Conservation (phyloP, 2,329 filamentous ascomycete genomes). For the Neopestalotiopsis clavispora region DNA sequence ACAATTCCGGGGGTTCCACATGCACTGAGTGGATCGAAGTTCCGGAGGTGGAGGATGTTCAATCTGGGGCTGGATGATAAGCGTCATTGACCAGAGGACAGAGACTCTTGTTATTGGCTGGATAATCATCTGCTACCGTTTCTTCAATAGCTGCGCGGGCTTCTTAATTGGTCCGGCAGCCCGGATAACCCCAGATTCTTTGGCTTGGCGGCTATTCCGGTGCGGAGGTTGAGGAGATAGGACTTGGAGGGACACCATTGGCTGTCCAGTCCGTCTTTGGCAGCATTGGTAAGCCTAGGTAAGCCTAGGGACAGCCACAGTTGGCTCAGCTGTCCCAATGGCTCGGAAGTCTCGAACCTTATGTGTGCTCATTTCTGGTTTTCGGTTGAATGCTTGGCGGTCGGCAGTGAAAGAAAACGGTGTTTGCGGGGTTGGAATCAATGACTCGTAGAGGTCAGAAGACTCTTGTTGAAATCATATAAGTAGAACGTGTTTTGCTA, state of each 20-base stretch:
- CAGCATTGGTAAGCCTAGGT: not conserved
- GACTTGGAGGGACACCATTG: not conserved
- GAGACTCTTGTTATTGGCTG: not conserved
- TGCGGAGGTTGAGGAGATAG: slow-evolving; percentile 9
- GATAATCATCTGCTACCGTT: not conserved
- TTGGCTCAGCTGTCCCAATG: not conserved
- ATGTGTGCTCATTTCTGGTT: not conserved
- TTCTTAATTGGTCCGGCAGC: not conserved
- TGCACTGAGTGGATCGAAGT: slow-evolving; percentile 2
- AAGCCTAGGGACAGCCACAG: not conserved
- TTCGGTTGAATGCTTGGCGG: not conserved
- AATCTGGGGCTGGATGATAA: not conserved
- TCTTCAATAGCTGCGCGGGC: too few species aligned
- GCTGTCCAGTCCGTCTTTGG: not conserved
- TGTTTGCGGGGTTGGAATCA: not conserved
- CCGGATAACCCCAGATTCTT: not conserved
- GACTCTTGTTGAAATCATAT: not conserved
- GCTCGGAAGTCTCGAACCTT: not conserved
- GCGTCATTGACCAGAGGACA: too few species aligned
- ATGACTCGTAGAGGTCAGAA: not conserved
- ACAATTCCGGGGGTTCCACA: not conserved
- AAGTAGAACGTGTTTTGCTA: too few species aligned
- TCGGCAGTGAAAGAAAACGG: not conserved
- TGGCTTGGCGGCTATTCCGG: slow-evolving; percentile 10
- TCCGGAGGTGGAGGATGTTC: not conserved